Base-by-base conservation (phyloP, 345 rosid species). In the Fremontodendron californicum region DNA sequence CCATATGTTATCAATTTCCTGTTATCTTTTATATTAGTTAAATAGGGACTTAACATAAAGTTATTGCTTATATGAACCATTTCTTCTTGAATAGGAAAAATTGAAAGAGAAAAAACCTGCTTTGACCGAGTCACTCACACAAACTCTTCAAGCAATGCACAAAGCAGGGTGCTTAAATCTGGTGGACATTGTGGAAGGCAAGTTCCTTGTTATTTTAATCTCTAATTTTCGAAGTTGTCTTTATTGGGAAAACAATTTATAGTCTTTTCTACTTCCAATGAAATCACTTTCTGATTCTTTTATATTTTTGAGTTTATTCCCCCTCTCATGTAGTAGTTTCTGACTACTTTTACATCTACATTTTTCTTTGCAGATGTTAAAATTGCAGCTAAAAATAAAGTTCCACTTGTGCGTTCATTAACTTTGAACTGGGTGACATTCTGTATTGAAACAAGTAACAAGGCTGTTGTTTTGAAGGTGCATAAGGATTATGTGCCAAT, bases 91-190 rank as follows among this genome's bases (percentile, higher is more conserved):
- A 67, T 79, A 96, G 99, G 99, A 96, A 90, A 96, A 96, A 92
- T 80, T 96, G 88, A 96, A 96, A 87, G 99, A 96, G 89, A 96
- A 96, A 83, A 96, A 92, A 84, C 99, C 97, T 69, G 31, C 95
- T 25, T 54, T 88, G 55, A 57, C 90, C 13, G 99, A 96, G 69
- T 51, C 98, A 18, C 95, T 96, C 76, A 80, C 86, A 42, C 98
- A 94, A 81, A 92, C 98, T 19, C 92, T 96, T 75, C 99, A 96
- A 84, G 90, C 93, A 74, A 84, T 96, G 88, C 94, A 94, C 78
- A 96, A 88, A 82, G 88, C 98, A 62, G 98, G 98, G 74, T 96
- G 99, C 86, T 84, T 92, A 78, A 92, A 73, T 86, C 96, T 96
- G 77, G 93, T 65, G 73, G 98, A 96, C 79, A 77, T 88, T 84